phyloP scores from a whole-genome alignment of 2,329 filamentous ascomycete species.

The Mycosphaerelloides madeirae region DNA sequence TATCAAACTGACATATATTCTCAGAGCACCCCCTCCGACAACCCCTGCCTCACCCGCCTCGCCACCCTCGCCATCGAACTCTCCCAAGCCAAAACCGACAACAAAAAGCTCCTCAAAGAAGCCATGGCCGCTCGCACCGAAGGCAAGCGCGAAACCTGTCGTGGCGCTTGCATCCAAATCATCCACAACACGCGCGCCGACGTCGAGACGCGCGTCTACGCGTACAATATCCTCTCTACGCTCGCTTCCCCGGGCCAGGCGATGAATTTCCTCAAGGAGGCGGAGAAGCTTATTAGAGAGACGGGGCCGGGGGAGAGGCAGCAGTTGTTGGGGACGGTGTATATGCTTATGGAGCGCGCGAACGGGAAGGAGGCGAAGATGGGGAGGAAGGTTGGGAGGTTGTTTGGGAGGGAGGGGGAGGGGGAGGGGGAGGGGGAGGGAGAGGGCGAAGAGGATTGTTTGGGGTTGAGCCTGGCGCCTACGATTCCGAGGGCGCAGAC shows the following conservation, averaged over 20 bases:
- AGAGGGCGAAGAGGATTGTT: background rate
- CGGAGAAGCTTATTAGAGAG: slow-evolving; percentile 13
- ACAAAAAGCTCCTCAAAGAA: slow-evolving; percentile 14
- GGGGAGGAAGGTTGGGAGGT: slow-evolving; percentile 3
- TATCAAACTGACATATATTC: too few relatives aligned
- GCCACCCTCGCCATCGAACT: slow-evolving; percentile 13
- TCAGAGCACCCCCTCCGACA: slow-evolving; percentile 1
- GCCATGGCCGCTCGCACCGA: slow-evolving; percentile 22
- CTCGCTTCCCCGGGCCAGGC: slow-evolving; percentile 17
- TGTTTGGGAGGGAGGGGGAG: slow-evolving; percentile 1
- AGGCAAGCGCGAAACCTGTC: slow-evolving; percentile 18
- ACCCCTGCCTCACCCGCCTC: slow-evolving; percentile 10
- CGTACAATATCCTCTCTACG: slow-evolving; percentile 23
- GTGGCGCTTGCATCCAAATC: slow-evolving; percentile 19
- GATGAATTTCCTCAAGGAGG: slow-evolving; percentile 16
- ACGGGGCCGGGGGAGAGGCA: slow-evolving; percentile 9
- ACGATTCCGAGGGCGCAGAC: background rate
- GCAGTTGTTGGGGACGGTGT: slow-evolving; percentile 17
- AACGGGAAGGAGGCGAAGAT: slow-evolving; percentile 3
- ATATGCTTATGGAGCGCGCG: slow-evolving; percentile 15
- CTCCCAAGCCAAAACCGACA: slow-evolving; percentile 9
- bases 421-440: slow-evolving; percentile 1
- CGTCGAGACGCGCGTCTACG: slow-evolving; percentile 19
- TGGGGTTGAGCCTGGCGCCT: background rate
- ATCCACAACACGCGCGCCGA: slow-evolving; percentile 18